Evolutionary conservation across 768 basidiomycete species (phyloP), one percentile per base, ranked within the genome.

Genomic region (Trametes cubensis): DNA sequence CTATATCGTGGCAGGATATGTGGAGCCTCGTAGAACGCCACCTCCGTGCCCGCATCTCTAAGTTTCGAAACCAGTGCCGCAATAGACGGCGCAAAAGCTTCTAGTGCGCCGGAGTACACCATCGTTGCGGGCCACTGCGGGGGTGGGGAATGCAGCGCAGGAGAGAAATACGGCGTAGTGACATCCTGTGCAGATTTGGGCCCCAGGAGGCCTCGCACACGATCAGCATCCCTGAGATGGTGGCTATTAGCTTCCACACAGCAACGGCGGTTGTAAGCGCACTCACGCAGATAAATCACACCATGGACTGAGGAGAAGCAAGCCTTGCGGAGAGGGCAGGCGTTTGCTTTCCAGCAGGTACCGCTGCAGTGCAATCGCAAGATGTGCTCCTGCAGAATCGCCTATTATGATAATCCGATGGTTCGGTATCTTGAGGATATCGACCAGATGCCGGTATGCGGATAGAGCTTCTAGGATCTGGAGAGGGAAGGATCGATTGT

Each of bases 301-400:
- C 63, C 63, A 64, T 20, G 63, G 63, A 26, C 63, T 64, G 18
- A 60, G 54, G 11, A 64, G 49, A 13, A 60, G 20, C 4, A 64
- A 4, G n/a, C 58, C 63, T 18, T 30, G 6, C 14, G 63, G 63
- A 2, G 58, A 53, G 7, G 58, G 42, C 45, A 57, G 3, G n/a
- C 13, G 3, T 7, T 41, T 74, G 71, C 84, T 73, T 60, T 85
- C 81, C 17, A 83, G 75, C 15, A 91, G 80, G 63, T 88, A 88
- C 6, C 85, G 84, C 17, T 77, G 81, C 49, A 90, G 78, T 0
- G 87, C 85, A 30, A 85, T 79, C 1, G 84, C 84, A 20, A 92
- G 83, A 70, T 93, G 89, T 4, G 80, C 92, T 2, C 92, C 92
- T 0, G 91, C 89, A 0, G 88, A 92, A 70, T 94, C 90, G 4